Percentiles rank a stretch among this genome's conserved stretches.
Conservation (phyloP, 768 basidiomycete genomes). For the Amylocystis lapponica region DNA sequence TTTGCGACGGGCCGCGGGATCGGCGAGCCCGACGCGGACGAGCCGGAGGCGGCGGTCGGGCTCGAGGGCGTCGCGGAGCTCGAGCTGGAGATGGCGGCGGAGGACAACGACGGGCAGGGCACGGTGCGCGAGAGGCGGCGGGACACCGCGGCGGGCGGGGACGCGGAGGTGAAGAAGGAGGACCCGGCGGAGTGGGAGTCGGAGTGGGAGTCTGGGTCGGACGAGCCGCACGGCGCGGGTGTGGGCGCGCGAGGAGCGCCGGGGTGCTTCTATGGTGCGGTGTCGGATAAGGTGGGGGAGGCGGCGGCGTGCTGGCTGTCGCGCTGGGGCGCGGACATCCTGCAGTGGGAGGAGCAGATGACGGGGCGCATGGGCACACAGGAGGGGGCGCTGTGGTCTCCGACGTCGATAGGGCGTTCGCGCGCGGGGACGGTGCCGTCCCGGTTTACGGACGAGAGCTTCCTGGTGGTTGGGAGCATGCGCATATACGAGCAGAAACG, state of each 20-base stretch:
- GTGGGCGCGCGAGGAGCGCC: slow-evolving; percentile 14
- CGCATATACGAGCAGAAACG: not conserved
- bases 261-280: slow-evolving; percentile 72
- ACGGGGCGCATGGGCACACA: slow-evolving; percentile 4
- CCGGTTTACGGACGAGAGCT: slow-evolving; percentile 1
- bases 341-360: slow-evolving; percentile 61
- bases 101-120: not conserved
- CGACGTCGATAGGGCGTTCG: slow-evolving; percentile 1
- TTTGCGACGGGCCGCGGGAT: slow-evolving; percentile 78
- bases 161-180: slow-evolving; percentile 26
- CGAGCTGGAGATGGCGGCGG: slow-evolving; percentile 29
- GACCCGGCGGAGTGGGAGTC: slow-evolving; percentile 21
- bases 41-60: slow-evolving; percentile 60
- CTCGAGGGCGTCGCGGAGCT: slow-evolving; percentile 61
- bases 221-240: slow-evolving; percentile 4
- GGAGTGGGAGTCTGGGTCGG: slow-evolving; percentile 5
- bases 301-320: slow-evolving; percentile 83
- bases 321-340: slow-evolving; percentile 78
- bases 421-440: slow-evolving; percentile 25
- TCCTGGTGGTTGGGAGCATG: no score
- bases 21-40: slow-evolving; percentile 31
- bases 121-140: not conserved
- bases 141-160: not conserved
- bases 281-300: slow-evolving; percentile 89
- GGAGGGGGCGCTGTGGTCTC: not conserved